Percentiles rank a stretch among this genome's conserved stretches.
Evolutionary conservation across 129 eudicot genomes (phyloP).

Genomic region (Ambrosia artemisiifolia): DNA sequence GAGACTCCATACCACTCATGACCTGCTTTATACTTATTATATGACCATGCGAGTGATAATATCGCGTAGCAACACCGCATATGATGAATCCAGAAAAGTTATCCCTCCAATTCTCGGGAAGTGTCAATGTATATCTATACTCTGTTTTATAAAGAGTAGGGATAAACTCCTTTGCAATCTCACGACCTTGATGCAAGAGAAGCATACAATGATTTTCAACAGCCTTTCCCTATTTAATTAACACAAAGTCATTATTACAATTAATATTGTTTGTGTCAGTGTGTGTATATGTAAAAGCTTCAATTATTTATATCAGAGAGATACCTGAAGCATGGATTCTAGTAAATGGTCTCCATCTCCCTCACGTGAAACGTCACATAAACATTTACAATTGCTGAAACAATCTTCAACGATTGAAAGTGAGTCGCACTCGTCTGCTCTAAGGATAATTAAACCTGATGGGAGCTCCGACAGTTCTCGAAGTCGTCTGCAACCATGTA

Average conservation of each 20-base stretch:
- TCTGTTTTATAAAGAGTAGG: not conserved
- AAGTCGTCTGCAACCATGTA: not conserved
- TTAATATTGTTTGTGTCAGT: not conserved
- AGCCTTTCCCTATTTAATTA: not conserved
- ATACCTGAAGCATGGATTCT: not conserved
- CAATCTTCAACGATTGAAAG: not conserved
- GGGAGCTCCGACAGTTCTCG: not conserved
- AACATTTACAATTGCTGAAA: not conserved
- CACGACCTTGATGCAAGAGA: not conserved
- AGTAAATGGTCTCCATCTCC: not conserved
- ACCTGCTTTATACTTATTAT: not conserved
- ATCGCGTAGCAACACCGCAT: not conserved
- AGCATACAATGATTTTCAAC: not conserved
- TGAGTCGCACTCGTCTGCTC: not conserved
- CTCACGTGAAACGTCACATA: not conserved
- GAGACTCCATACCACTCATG: not conserved
- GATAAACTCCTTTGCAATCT: not conserved
- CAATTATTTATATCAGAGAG: not conserved
- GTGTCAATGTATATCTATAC: not conserved
- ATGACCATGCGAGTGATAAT: too few relatives aligned
- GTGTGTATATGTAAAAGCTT: not conserved
- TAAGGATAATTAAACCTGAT: not conserved
- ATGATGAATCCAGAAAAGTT: not conserved
- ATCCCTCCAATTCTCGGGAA: not conserved
- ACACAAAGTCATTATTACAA: not conserved